Conservation (phyloP, 2,329 filamentous ascomycete species). For the Aspergillus sp. region DNA sequence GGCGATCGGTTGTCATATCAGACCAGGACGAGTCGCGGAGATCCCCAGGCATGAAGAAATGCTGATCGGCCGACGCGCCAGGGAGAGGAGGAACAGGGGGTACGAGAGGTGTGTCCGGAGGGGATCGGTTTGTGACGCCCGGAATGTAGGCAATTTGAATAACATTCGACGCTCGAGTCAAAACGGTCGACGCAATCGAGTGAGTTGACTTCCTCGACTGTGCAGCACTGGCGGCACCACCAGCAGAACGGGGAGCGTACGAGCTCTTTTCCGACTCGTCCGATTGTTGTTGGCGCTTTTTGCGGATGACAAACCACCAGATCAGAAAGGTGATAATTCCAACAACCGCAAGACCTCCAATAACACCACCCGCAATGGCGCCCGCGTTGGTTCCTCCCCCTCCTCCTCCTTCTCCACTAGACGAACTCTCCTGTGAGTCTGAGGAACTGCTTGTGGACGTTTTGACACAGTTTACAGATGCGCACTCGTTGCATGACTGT, state of each 20-base stretch:
- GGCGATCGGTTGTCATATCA: constrained; percentile 61
- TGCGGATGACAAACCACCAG: constrained; percentile 85
- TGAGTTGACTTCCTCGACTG: constrained; percentile 76
- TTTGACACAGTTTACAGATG: constrained; percentile 56
- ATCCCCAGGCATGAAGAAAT: constrained; percentile 91
- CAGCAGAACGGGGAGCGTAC: constrained; percentile 46
- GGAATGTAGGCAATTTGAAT: constrained; percentile 99
- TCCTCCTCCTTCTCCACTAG: constrained; percentile 44
- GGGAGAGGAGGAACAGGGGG: constrained; percentile 95
- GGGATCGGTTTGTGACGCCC: constrained; percentile 89
- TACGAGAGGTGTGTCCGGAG: constrained; percentile 79
- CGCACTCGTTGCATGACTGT: constrained; percentile 61
- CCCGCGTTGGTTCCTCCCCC: constrained; percentile 68
- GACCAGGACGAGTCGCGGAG: constrained; percentile 90
- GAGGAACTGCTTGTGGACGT: constrained; percentile 37
- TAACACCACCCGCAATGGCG: constrained; percentile 86
- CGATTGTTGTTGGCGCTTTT: constrained; percentile 61
- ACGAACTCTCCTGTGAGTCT: constrained; percentile 13
- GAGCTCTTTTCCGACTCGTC: constrained; percentile 51
- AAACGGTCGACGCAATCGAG: constrained; percentile 91
- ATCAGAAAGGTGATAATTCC: constrained; percentile 75
- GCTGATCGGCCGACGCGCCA: constrained; percentile 67
- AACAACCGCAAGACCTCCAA: constrained; percentile 78
- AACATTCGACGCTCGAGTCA: constrained; percentile 95
- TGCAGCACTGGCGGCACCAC: constrained; percentile 23